Conservation (phyloP, 306 rosid species). For the Glycine latifolia region DNA sequence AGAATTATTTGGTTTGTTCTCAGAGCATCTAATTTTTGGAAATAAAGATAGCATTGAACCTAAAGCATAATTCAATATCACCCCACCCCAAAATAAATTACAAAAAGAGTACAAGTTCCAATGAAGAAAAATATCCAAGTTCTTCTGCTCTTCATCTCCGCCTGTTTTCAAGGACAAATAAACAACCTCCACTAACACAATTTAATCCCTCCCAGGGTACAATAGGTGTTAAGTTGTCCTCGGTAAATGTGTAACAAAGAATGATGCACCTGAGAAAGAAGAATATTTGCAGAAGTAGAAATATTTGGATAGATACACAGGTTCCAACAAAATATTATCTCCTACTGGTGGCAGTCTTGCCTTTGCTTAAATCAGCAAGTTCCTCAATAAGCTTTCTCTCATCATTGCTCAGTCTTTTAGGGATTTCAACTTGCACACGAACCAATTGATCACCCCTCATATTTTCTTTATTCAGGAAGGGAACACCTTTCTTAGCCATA, state of each 20-base stretch:
- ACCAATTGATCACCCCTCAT: slow-evolving; percentile 96
- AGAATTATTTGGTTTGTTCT: slow-evolving; percentile 8
- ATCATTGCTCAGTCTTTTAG: slow-evolving; percentile 79
- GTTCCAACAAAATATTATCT: slow-evolving; percentile 46
- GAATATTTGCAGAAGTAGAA: slow-evolving; percentile 19
- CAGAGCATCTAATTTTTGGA: slow-evolving; percentile 26
- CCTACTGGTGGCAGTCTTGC: slow-evolving; percentile 58
- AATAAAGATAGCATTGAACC: slow-evolving; percentile 14
- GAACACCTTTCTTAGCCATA: slow-evolving; percentile 96
- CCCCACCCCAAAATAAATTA: slow-evolving; percentile 37
- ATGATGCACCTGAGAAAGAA: slow-evolving; percentile 33
- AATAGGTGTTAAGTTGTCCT: slow-evolving; percentile 28
- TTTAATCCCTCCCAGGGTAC: slow-evolving; percentile 22
- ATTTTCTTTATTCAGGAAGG: slow-evolving; percentile 77
- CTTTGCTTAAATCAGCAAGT: slow-evolving; percentile 87
- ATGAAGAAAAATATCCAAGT: slow-evolving; percentile 8
- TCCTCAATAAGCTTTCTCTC: slow-evolving; percentile 87
- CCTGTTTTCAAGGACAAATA: slow-evolving; percentile 30
- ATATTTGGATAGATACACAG: slow-evolving; percentile 15
- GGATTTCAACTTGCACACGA: slow-evolving; percentile 95
- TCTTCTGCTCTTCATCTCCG: slow-evolving; percentile 28
- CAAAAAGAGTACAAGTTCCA: slow-evolving; percentile 7
- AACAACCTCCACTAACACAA: slow-evolving; percentile 30
- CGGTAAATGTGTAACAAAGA: slow-evolving; percentile 23
- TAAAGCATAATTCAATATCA: slow-evolving; percentile 30